Conservation (phyloP, 1,139 yeast species). For the Nakaseomyces uthaithaninus region DNA sequence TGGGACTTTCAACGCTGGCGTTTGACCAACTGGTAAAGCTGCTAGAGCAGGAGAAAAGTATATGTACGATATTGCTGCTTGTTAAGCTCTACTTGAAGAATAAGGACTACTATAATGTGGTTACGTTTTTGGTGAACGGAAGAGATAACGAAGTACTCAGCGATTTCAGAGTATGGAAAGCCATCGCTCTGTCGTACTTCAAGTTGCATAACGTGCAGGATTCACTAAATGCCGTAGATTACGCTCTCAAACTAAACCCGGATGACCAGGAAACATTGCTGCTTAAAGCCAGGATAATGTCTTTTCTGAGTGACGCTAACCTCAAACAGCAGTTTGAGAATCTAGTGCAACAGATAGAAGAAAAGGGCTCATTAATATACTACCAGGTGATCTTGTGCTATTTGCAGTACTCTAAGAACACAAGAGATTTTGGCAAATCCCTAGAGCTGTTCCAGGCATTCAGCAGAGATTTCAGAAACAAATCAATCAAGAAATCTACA, state of each 20-base stretch:
- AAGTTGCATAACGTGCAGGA: slow-evolving; percentile 6
- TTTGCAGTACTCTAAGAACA: slow-evolving; percentile 2
- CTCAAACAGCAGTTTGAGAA: not conserved
- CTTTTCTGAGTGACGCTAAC: not conserved
- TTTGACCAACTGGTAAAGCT: slow-evolving; percentile 5
- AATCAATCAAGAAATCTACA: not conserved
- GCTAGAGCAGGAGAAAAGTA: slow-evolving; percentile 3
- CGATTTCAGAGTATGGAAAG: slow-evolving; percentile 6
- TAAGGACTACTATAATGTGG: slow-evolving; percentile 3
- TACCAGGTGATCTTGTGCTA: slow-evolving; percentile 4
- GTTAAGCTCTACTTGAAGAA: slow-evolving; percentile 1
- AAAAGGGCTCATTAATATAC: not conserved
- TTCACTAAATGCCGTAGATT: slow-evolving; percentile 4
- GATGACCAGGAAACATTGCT: slow-evolving; percentile 3
- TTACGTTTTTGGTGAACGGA: slow-evolving; percentile 4
- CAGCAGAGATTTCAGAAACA: slow-evolving; percentile 2
- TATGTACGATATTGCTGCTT: slow-evolving; percentile 1
- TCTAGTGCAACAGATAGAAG: not conserved
- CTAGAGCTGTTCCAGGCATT: slow-evolving; percentile 4
- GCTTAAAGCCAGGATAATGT: slow-evolving; percentile 6
- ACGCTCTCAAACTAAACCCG: slow-evolving; percentile 1
- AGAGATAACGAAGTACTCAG: slow-evolving; percentile 4
- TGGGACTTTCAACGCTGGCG: slow-evolving; percentile 2
- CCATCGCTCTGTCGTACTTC: slow-evolving; percentile 4
- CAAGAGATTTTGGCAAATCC: not conserved